Conservation (phyloP, 1,284 basidiomycete species). For the Puccinia hordei region DNA sequence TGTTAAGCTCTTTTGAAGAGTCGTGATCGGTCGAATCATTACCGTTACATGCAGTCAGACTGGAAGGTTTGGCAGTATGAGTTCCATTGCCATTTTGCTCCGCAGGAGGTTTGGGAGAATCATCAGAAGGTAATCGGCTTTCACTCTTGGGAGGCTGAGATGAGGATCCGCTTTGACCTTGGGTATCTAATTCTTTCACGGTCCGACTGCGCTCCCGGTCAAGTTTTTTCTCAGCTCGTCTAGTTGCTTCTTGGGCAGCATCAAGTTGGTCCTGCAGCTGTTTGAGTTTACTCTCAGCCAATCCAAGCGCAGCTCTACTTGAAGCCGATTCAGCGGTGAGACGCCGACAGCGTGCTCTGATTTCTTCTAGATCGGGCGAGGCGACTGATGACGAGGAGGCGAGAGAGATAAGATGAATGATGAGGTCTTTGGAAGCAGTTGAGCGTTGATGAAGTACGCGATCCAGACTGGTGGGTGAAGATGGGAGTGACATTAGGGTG, state of each 20-base stretch:
- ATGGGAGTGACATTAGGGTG: conserved; percentile 61
- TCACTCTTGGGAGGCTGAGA: conserved; percentile 30
- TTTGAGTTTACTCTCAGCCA: conserved; percentile 52
- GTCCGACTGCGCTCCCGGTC: conserved; percentile 55
- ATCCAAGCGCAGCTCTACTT: conserved; percentile 37
- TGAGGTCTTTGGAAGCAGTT: conserved; percentile 49
- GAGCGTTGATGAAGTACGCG: conserved; percentile 47
- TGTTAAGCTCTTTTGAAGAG: conserved; percentile 37
- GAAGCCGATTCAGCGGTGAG: conserved; percentile 46
- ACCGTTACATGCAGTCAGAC: conserved; percentile 41
- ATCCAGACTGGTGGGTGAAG: conserved; percentile 42
- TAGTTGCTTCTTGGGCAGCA: conserved; percentile 52
- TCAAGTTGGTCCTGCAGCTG: conserved; percentile 54
- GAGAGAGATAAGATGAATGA: conserved; percentile 49
- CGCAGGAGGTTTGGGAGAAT: conserved; percentile 18
- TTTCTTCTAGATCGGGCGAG: conserved; percentile 47
- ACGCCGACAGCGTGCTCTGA: conserved; percentile 33
- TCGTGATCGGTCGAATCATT: conserved; percentile 48
- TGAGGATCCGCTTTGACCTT: conserved; percentile 39
- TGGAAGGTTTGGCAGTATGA: conserved; percentile 32
- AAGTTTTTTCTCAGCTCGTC: conserved; percentile 55
- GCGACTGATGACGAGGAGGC: conserved; percentile 46
- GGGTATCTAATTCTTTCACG: conserved; percentile 54
- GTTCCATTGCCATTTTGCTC: conserved; percentile 36
- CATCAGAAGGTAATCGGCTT: conserved; percentile 13